phyloP scores from a whole-genome alignment of 1,284 basidiomycete species.

The Papiliotrema fonsecae region DNA sequence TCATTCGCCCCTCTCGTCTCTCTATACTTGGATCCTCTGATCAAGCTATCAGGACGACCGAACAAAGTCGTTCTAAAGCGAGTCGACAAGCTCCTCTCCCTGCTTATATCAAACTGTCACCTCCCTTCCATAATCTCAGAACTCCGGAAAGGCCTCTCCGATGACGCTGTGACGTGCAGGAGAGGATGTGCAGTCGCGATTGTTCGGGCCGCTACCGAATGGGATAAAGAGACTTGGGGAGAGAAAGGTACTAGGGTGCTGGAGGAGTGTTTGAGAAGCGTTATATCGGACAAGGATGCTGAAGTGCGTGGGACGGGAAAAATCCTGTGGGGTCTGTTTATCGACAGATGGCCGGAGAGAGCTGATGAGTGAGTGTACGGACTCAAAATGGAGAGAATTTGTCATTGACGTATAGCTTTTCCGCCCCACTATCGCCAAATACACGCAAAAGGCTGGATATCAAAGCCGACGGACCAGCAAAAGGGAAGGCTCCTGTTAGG shows the following conservation, averaged over 20 bases:
- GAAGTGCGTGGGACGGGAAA: constrained; percentile 50
- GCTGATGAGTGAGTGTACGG: constrained; percentile 44
- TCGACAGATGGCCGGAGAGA: constrained; percentile 48
- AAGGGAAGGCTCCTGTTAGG: too few relatives aligned
- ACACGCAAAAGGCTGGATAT: constrained; percentile 49
- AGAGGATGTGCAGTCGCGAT: constrained; percentile 31
- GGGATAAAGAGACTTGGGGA: constrained; percentile 35
- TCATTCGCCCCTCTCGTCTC: constrained; percentile 47
- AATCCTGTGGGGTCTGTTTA: constrained; percentile 47
- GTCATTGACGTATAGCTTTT: constrained; percentile 38
- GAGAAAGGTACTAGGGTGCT: constrained; percentile 37
- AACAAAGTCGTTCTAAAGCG: constrained; percentile 52
- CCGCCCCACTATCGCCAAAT: constrained; percentile 50
- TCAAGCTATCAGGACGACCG: constrained; percentile 50
- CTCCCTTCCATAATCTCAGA: constrained; percentile 39
- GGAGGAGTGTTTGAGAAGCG: constrained; percentile 46
- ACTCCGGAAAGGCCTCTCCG: constrained; percentile 44
- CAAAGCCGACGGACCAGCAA: constrained; percentile 12
- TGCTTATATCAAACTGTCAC: constrained; percentile 49
- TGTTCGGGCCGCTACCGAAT: constrained; percentile 30
- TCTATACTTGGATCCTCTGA: constrained; percentile 49
- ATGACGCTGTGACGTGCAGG: constrained; percentile 46
- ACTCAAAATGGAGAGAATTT: not conserved
- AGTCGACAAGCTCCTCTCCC: constrained; percentile 48
- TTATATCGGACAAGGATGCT: constrained; percentile 50